These are phyloP conservation scores for Aspergillus costaricaensis DNA, from an alignment of 2,329 filamentous ascomycete species.

Conservation along the genomic window DNA sequence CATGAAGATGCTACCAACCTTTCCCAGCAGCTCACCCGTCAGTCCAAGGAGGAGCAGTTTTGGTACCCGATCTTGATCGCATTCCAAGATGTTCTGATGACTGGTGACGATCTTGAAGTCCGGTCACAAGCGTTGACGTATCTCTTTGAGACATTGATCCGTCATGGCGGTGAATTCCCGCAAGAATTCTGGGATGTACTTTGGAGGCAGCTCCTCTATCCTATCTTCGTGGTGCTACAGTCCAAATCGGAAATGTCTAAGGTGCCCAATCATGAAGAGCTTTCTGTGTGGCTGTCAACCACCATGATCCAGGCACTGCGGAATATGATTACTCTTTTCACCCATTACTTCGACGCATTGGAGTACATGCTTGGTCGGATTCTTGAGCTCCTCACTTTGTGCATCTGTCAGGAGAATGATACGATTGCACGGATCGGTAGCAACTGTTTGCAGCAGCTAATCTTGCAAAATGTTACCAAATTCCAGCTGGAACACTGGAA, in stretches of 20 bases:
- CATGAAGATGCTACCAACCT: conserved; percentile 51
- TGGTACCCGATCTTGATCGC: conserved; percentile 99
- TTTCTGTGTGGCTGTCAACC: conserved; percentile 97
- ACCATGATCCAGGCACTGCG: conserved; percentile 98
- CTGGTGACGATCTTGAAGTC: conserved; percentile 95
- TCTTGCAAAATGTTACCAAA: conserved; percentile 93
- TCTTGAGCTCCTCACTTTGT: conserved; percentile 87
- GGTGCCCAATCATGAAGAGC: conserved; percentile 90
- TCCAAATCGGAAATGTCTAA: conserved; percentile 97
- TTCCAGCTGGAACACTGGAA: conserved; percentile 86
- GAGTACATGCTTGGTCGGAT: conserved; percentile 99
- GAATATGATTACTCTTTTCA: conserved; percentile 98
- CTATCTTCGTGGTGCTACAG: conserved; percentile 97
- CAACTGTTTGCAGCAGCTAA: conserved; percentile 95
- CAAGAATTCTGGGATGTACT: conserved; percentile 97
- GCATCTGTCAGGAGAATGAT: conserved; percentile 98
- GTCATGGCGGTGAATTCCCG: conserved; percentile 88
- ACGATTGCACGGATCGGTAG: conserved; percentile 97
- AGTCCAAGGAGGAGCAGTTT: conserved; percentile 93
- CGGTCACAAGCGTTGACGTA: conserved; percentile 86
- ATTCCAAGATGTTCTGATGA: conserved; percentile 99
- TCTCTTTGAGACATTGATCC: conserved; percentile 90
- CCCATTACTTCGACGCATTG: conserved; percentile 93
- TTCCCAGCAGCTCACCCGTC: conserved; percentile 68
- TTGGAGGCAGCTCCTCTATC: conserved; percentile 94